Percentiles rank a stretch among this genome's conserved stretches.
These are phyloP conservation scores for Penicillium frequentans DNA, from an alignment of 2,329 filamentous ascomycete species.

Conservation along the genomic window DNA sequence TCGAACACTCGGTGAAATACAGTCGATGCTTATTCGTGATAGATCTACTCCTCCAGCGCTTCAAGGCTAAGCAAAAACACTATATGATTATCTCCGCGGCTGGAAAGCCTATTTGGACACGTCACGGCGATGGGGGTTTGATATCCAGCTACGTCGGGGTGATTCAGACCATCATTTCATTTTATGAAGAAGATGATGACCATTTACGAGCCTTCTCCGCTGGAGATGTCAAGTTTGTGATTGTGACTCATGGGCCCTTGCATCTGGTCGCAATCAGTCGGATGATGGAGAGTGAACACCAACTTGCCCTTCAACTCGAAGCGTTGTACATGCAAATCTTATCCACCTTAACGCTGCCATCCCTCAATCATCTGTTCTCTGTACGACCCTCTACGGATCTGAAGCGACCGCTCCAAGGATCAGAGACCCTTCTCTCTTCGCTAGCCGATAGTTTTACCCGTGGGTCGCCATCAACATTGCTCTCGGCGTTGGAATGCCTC, in stretches of 20 bases:
- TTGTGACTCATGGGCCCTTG: constrained; percentile 79
- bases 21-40: constrained; percentile 10
- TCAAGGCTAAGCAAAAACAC: constrained; percentile 94
- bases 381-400: constrained; percentile 92
- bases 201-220: constrained; percentile 80
- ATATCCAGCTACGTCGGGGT: constrained; percentile 95
- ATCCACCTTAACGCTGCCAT: constrained; percentile 88
- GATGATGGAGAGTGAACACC: constrained; percentile 85
- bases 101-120: constrained; percentile 95
- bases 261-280: constrained; percentile 93
- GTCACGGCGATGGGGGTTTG: constrained; percentile 85
- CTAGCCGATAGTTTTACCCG: constrained; percentile 92
- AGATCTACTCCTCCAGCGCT: constrained; percentile 62
- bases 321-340: constrained; percentile 98
- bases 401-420: constrained; percentile 83
- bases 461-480: constrained; percentile 82
- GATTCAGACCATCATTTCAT: constrained; percentile 95
- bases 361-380: constrained; percentile 81
- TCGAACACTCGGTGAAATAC: background rate
- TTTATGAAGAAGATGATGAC: constrained; percentile 81
- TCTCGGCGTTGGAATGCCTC: constrained; percentile 92
- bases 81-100: constrained; percentile 95
- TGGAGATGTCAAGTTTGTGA: constrained; percentile 80
- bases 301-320: constrained; percentile 84
- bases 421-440: constrained; percentile 85